phyloP scores from a whole-genome alignment of 2,329 filamentous ascomycete genomes.

The Didymella arachidicola region DNA sequence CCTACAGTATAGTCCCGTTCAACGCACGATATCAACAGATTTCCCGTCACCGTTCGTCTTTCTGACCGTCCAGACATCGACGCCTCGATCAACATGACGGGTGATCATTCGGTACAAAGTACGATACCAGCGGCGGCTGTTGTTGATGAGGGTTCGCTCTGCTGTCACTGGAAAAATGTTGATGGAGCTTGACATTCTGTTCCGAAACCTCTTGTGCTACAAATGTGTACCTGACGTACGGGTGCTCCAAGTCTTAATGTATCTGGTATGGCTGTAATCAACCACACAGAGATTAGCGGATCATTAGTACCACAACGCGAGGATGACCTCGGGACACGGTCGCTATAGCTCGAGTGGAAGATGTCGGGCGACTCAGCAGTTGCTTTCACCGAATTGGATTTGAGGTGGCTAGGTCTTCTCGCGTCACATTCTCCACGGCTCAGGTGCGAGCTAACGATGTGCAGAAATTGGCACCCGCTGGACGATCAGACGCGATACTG shows the following conservation, averaged over 20 bases:
- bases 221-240: not conserved
- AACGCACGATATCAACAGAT: not conserved
- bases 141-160: not conserved
- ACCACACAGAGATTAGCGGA: not conserved
- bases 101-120: not conserved
- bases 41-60: not conserved
- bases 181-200: not conserved
- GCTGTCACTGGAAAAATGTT: too few relatives aligned
- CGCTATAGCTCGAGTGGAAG: not conserved
- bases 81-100: not conserved
- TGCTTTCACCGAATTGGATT: not conserved
- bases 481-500: not conserved
- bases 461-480: not conserved
- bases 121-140: not conserved
- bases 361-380: not conserved
- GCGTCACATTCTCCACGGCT: not conserved
- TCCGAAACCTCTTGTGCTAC: not conserved
- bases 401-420: not conserved
- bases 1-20: not conserved
- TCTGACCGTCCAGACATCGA: not conserved
- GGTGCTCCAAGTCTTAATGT: not conserved
- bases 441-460: not conserved
- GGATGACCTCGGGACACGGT: not conserved
- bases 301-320: not conserved
- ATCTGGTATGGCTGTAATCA: not conserved